Evolutionary conservation across 2,329 filamentous ascomycete genomes (phyloP).

Genomic region (Hymenoscyphus infarciens): DNA sequence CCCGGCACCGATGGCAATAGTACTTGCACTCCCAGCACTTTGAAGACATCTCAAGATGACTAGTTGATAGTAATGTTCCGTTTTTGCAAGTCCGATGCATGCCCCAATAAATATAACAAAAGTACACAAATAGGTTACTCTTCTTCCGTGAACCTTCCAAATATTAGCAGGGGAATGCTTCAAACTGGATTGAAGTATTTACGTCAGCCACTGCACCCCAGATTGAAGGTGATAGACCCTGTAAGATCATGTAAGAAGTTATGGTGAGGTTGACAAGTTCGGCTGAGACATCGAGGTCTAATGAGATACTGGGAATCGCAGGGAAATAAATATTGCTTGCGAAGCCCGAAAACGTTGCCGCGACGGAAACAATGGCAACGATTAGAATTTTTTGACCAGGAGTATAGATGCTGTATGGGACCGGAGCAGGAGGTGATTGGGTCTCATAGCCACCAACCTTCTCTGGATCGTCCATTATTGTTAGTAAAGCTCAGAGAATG

Average conservation of each 20-base stretch:
- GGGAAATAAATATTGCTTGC: slow-evolving; percentile 31
- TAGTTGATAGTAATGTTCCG: slow-evolving; percentile 46
- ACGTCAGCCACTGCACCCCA: slow-evolving; percentile 43
- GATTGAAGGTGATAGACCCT: slow-evolving; percentile 54
- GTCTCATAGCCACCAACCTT: not conserved
- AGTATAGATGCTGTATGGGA: slow-evolving; percentile 26
- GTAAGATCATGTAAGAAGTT: slow-evolving; percentile 45
- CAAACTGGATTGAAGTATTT: not conserved
- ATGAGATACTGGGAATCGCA: slow-evolving; percentile 26
- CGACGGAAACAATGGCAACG: slow-evolving; percentile 23
- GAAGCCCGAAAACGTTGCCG: slow-evolving; percentile 28
- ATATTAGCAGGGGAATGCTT: not conserved
- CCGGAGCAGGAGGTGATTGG: not conserved
- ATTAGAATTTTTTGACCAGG: slow-evolving; percentile 25
- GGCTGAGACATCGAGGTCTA: slow-evolving; percentile 23
- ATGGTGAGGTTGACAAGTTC: slow-evolving; percentile 32
- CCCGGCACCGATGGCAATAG: slow-evolving; percentile 54
- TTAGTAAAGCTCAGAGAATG: not conserved
- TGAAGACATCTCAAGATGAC: slow-evolving; percentile 55
- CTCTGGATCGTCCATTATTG: slow-evolving; percentile 1
- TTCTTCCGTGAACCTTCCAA: slow-evolving; percentile 42
- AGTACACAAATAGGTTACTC: slow-evolving; percentile 50
- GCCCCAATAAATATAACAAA: slow-evolving; percentile 53
- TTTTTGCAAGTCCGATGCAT: slow-evolving; percentile 51
- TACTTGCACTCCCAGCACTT: slow-evolving; percentile 56